A percentile compares a stretch with the other conserved stretches of the same genome.
Conservation (phyloP, 768 basidiomycete genomes). For the Collybiopsis luxurians region DNA sequence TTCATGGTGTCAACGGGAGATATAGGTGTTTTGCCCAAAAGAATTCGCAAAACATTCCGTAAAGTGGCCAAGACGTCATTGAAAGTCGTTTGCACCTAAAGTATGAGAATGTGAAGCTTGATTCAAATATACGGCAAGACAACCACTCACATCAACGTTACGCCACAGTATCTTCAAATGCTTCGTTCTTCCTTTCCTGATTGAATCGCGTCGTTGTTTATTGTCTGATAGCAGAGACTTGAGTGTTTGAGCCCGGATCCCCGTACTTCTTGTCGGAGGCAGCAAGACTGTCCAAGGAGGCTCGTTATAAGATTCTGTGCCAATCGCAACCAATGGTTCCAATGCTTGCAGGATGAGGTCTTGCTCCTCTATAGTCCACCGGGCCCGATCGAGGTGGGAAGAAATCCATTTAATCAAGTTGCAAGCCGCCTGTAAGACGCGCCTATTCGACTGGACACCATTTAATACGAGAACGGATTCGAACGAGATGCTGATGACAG, state of each 20-base stretch:
- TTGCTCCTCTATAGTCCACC: constrained; percentile 64
- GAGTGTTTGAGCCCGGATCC: constrained; percentile 60
- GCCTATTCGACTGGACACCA: constrained; percentile 56
- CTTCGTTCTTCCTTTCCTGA: constrained; percentile 26
- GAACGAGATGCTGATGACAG: constrained; percentile 63
- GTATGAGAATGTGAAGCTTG: neutral
- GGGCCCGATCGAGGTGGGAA: constrained; percentile 35
- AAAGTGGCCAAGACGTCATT: constrained; percentile 26
- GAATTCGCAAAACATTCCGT: constrained; percentile 37
- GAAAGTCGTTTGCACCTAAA: constrained; percentile 54
- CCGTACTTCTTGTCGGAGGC: constrained; percentile 44
- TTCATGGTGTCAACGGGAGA: constrained; percentile 24
- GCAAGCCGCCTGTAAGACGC: constrained; percentile 62
- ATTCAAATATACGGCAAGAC: neutral
- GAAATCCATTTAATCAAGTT: constrained; percentile 40
- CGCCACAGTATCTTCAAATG: constrained; percentile 67
- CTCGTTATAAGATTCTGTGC: constrained; percentile 25
- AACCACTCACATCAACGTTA: constrained; percentile 57
- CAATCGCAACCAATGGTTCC: constrained; percentile 56
- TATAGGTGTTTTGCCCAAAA: constrained; percentile 26
- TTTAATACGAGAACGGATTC: constrained; percentile 66
- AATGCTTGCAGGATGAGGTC: constrained; percentile 63
- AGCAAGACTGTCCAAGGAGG: constrained; percentile 43
- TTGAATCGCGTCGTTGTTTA: constrained; percentile 8
- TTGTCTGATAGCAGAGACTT: constrained; percentile 25